These are phyloP conservation scores for Phytopythium kandeliae DNA, from an alignment of 352 stramenopile genomes.

Conservation along the genomic window DNA sequence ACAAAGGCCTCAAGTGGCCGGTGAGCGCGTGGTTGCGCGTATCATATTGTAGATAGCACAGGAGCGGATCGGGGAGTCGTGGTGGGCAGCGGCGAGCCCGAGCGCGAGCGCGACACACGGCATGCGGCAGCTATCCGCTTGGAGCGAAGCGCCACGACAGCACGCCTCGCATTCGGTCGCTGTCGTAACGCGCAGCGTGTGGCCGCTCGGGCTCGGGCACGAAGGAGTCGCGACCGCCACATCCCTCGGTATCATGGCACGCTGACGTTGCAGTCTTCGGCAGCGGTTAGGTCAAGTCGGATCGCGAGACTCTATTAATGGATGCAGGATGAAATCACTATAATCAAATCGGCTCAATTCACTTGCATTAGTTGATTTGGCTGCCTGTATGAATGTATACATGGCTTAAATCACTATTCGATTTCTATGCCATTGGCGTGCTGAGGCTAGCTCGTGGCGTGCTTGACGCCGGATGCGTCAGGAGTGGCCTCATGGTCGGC, in stretches of 20 bases:
- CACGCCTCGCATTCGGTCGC: too few relatives aligned
- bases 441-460: background rate
- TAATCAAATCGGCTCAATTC: too few relatives aligned
- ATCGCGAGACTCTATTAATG: background rate
- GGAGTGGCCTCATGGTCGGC: background rate
- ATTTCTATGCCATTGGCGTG: background rate
- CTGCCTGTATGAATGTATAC: background rate
- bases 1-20: too few relatives aligned
- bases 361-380: too few relatives aligned
- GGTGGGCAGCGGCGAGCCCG: too few relatives aligned
- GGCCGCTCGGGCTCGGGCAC: too few relatives aligned
- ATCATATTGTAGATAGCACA: slow-evolving; percentile 2
- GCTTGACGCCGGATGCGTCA: background rate
- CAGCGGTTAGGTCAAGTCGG: slow-evolving; percentile 5
- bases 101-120: background rate
- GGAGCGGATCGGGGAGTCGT: background rate
- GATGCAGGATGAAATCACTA: background rate
- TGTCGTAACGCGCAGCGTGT: too few relatives aligned
- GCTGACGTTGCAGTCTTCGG: slow-evolving; percentile 1
- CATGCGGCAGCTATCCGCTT: slow-evolving; percentile 2
- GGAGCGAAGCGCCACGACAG: background rate
- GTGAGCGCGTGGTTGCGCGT: too few relatives aligned
- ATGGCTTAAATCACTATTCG: background rate
- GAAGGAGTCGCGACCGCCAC: background rate
- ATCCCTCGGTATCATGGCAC: background rate